phyloP scores from a whole-genome alignment of 2,329 filamentous ascomycete genomes.

The Epichloe glyceriae region DNA sequence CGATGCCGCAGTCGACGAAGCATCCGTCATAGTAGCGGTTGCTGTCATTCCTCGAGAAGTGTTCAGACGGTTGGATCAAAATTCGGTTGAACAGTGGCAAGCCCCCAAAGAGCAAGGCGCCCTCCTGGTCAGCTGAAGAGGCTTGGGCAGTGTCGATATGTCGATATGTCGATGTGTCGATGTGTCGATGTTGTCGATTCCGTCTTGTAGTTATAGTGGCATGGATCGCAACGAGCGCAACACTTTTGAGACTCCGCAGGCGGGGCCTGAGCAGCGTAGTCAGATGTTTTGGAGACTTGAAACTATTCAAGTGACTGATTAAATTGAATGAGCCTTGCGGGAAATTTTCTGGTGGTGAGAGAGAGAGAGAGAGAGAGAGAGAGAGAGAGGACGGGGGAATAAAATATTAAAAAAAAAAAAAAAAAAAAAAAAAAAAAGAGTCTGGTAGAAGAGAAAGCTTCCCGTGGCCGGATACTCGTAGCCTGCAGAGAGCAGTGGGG shows the following conservation, averaged over 20 bases:
- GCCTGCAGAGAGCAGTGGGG: conserved; percentile 1
- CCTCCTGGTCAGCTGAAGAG: neutral
- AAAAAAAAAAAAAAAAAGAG: no score
- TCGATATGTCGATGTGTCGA: neutral
- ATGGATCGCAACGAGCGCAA: conserved; percentile 2
- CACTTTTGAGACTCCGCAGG: conserved; percentile 5
- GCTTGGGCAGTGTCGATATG: neutral
- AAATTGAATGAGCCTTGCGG: neutral
- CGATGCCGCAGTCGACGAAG: conserved; percentile 41
- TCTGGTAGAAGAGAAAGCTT: neutral
- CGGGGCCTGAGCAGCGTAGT: conserved; percentile 2
- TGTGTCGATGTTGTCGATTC: neutral
- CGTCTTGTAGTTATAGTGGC: neutral
- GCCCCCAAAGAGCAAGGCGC: neutral
- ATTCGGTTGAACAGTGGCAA: neutral
- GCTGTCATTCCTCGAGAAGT: conserved; percentile 19
- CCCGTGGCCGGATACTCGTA: neutral
- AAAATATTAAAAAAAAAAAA: no score
- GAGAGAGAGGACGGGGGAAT: neutral
- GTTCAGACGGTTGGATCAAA: neutral
- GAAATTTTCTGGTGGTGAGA: neutral
- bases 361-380: neutral
- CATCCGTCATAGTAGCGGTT: conserved; percentile 43
- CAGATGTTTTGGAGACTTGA: neutral
- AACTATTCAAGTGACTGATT: neutral